These are phyloP conservation scores for Mucor ambiguus DNA, from an alignment of 371 early-diverging fungal species.

Conservation along the genomic window DNA sequence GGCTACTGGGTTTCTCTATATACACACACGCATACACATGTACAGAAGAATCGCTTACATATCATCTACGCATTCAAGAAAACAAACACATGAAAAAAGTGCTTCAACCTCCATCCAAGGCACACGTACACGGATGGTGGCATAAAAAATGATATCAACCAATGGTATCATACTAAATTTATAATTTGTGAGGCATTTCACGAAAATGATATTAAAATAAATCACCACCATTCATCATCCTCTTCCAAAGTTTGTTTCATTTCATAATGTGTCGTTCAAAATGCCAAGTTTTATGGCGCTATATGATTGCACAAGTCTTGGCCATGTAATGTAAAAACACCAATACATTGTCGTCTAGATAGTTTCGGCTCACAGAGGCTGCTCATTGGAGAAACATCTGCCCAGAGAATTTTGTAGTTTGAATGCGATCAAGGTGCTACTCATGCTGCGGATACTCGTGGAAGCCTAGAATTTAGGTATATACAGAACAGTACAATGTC, in stretches of 20 bases:
- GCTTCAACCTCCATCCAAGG: not conserved
- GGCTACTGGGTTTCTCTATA: not conserved
- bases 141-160: slow-evolving; percentile 11
- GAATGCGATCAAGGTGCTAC: too few relatives aligned
- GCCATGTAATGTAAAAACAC: not conserved
- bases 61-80: not conserved
- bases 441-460: too few relatives aligned
- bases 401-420: not conserved
- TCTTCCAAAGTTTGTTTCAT: not conserved
- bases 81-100: not conserved
- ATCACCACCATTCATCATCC: not conserved
- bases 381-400: not conserved
- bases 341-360: too few relatives aligned
- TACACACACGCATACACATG: not conserved
- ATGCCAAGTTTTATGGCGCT: not conserved
- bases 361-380: not conserved
- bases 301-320: not conserved
- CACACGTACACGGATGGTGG: not conserved
- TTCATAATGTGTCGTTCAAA: not conserved
- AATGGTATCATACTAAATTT: slow-evolving; percentile 2
- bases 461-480: too few relatives aligned
- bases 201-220: not conserved
- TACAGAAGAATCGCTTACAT: not conserved
- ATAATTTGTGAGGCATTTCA: not conserved
- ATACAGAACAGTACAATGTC: not conserved